Conservation (phyloP, 2,329 filamentous ascomycete genomes). For the Xylaria sp. region DNA sequence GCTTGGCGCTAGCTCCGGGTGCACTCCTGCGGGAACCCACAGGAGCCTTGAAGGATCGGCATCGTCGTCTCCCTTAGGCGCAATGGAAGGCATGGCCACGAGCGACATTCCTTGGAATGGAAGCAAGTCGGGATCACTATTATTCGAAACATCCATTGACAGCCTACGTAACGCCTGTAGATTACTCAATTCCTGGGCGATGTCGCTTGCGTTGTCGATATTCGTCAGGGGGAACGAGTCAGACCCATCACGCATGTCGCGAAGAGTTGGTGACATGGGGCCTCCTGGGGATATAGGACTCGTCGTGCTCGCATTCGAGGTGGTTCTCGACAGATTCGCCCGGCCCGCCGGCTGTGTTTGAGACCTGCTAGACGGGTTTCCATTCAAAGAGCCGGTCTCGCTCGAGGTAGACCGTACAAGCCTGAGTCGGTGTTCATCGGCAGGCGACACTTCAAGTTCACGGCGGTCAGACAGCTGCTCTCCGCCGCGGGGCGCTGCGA, state of each 20-base stretch:
- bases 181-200: slow-evolving; percentile 92
- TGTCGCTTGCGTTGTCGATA: slow-evolving; percentile 87
- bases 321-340: slow-evolving; percentile 48
- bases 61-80: slow-evolving; percentile 78
- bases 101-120: slow-evolving; percentile 73
- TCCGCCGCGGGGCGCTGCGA: slow-evolving; percentile 67
- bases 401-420: slow-evolving; percentile 60
- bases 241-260: slow-evolving; percentile 69
- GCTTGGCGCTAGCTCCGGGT: slow-evolving; percentile 92
- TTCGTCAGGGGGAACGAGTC: slow-evolving; percentile 87
- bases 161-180: slow-evolving; percentile 88
- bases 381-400: slow-evolving; percentile 47
- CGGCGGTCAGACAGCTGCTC: slow-evolving; percentile 59
- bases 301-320: slow-evolving; percentile 53
- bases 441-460: slow-evolving; percentile 49
- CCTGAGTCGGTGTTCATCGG: slow-evolving; percentile 55
- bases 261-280: slow-evolving; percentile 64
- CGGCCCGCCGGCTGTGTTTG: slow-evolving; percentile 58
- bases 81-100: slow-evolving; percentile 77
- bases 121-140: slow-evolving; percentile 78
- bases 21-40: slow-evolving; percentile 94
- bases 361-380: slow-evolving; percentile 56
- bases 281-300: slow-evolving; percentile 46
- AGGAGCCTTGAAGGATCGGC: slow-evolving; percentile 89
- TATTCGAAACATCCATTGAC: slow-evolving; percentile 91